Percentiles rank a stretch among this genome's conserved stretches.
phyloP scores from a whole-genome alignment of 768 basidiomycete species.

The Amanita polypyramis region DNA sequence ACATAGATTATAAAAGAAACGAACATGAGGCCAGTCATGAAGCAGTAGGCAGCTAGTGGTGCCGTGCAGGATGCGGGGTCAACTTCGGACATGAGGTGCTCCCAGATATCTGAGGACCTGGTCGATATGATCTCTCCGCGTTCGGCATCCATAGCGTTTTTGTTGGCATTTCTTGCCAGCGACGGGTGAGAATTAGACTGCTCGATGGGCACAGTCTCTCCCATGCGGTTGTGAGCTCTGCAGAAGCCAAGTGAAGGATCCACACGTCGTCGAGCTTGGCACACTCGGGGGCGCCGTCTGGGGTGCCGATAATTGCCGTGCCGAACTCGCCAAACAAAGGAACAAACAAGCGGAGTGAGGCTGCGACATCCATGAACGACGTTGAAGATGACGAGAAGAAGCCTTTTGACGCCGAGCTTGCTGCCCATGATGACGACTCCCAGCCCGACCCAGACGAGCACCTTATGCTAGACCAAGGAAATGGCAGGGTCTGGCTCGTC shows the following conservation, averaged over 20 bases:
- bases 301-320: neutral
- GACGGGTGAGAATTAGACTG: neutral
- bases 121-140: neutral
- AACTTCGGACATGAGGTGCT: constrained; percentile 34
- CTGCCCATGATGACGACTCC: constrained; percentile 41
- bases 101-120: constrained; percentile 16
- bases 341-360: too few species aligned
- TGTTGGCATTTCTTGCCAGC: neutral
- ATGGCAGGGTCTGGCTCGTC: constrained; percentile 66
- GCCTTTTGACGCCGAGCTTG: constrained; percentile 46
- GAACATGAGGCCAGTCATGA: constrained; percentile 75
- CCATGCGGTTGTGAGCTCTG: too few species aligned
- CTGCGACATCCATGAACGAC: constrained; percentile 8
- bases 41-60: constrained; percentile 56
- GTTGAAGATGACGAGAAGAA: constrained; percentile 58
- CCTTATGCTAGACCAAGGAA: constrained; percentile 67
- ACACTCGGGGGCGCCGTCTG: neutral
- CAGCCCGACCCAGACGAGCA: constrained; percentile 77
- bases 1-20: constrained; percentile 15
- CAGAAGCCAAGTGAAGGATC: too few species aligned
- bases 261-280: too few species aligned
- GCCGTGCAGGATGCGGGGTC: constrained; percentile 39
- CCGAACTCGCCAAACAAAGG: too few species aligned
- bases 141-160: neutral
- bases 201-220: too few species aligned